Conservation (phyloP, 495 filamentous ascomycete genomes). For the Baudoinia panamericana region DNA sequence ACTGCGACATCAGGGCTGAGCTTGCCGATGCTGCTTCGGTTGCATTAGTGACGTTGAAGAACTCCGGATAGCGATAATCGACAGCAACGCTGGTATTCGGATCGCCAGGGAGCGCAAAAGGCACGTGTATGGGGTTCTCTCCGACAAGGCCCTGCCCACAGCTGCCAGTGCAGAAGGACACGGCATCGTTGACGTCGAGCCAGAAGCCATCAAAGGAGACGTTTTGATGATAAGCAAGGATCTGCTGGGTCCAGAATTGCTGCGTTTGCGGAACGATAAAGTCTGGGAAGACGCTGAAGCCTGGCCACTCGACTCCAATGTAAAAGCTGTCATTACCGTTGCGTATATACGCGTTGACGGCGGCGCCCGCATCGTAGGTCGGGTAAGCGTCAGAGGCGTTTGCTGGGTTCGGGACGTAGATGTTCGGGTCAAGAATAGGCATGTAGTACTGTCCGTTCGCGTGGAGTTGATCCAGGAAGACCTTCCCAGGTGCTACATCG, state of each 20-base stretch:
- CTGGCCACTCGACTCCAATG: slow-evolving; percentile 17
- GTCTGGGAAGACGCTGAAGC: slow-evolving; percentile 16
- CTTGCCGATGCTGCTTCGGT: slow-evolving; percentile 18
- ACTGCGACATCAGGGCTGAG: slow-evolving; percentile 12
- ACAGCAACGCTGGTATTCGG: slow-evolving; percentile 16
- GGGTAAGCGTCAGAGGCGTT: slow-evolving; percentile 16
- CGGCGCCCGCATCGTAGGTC: slow-evolving; percentile 13
- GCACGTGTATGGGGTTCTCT: slow-evolving; percentile 16
- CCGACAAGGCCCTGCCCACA: slow-evolving; percentile 11
- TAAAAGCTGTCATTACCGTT: slow-evolving; percentile 18
- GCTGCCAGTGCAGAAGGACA: slow-evolving; percentile 17
- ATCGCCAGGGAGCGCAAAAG: slow-evolving; percentile 16
- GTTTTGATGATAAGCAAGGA: slow-evolving; percentile 11
- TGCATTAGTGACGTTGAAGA: slow-evolving; percentile 18
- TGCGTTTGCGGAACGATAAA: slow-evolving; percentile 11
- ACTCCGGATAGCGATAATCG: slow-evolving; percentile 16
- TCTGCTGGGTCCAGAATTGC: slow-evolving; percentile 17
- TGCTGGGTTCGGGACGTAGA: slow-evolving; percentile 14
- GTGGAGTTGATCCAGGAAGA: slow-evolving; percentile 16
- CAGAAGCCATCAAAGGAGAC: slow-evolving; percentile 18
- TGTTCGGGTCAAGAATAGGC: slow-evolving; percentile 18
- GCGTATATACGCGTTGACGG: slow-evolving; percentile 9
- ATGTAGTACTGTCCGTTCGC: slow-evolving; percentile 18
- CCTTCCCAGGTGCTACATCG: slow-evolving; percentile 8
- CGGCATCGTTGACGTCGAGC: slow-evolving; percentile 16